phyloP scores from a whole-genome alignment of 2,329 filamentous ascomycete genomes.

The Colletotrichum tropicicola region DNA sequence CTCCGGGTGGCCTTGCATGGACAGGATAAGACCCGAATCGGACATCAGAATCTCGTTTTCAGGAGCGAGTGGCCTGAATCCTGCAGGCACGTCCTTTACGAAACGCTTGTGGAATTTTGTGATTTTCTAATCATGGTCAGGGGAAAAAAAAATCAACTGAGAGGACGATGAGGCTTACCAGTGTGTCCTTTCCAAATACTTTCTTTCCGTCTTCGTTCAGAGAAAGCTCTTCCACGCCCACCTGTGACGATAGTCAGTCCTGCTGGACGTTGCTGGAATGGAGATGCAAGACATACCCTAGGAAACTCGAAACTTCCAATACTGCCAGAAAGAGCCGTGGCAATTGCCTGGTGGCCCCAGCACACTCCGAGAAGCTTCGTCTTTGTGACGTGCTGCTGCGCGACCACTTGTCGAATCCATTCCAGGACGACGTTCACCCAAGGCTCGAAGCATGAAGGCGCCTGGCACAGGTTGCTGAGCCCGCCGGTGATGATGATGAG shows the following conservation, averaged over 20 bases:
- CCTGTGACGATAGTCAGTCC: neutral
- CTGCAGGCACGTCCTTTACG: slow-evolving; percentile 6
- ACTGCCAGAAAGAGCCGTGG: slow-evolving; percentile 5
- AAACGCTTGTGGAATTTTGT: slow-evolving; percentile 27
- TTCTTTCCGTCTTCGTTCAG: slow-evolving; percentile 8
- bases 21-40: slow-evolving; percentile 19
- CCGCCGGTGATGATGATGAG: slow-evolving; percentile 25
- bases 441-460: slow-evolving; percentile 7
- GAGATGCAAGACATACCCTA: neutral
- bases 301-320: slow-evolving; percentile 21
- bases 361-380: slow-evolving; percentile 20
- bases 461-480: slow-evolving; percentile 22
- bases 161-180: neutral
- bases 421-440: slow-evolving; percentile 19
- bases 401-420: slow-evolving; percentile 18
- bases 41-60: slow-evolving; percentile 17
- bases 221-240: neutral
- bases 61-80: slow-evolving; percentile 8
- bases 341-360: slow-evolving; percentile 24
- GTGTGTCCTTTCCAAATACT: neutral
- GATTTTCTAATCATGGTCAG: neutral
- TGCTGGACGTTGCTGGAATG: neutral
- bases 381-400: slow-evolving; percentile 8
- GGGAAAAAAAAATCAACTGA: no score
- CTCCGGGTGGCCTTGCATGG: slow-evolving; percentile 23